Conservation (phyloP, 768 basidiomycete species). For the Clitopilus passeckerianus region DNA sequence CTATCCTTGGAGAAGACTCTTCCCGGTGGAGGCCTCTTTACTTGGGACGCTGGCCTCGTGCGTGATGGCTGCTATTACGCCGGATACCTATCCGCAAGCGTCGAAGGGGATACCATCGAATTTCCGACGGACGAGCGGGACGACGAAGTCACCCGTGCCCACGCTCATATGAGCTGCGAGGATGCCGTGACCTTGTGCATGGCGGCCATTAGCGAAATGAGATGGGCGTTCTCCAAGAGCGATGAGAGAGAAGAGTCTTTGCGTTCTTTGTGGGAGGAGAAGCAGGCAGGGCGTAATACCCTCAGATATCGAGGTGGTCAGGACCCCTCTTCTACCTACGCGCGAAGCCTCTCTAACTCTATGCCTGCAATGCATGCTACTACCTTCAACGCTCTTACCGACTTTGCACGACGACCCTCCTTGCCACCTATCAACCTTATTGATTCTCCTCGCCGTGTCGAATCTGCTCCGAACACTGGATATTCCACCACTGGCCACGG, state of each 20-base stretch:
- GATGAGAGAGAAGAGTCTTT: constrained; percentile 68
- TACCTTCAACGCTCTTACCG: constrained; percentile 15
- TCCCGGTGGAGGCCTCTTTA: constrained; percentile 52
- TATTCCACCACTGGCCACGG: constrained; percentile 45
- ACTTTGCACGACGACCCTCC: constrained; percentile 34
- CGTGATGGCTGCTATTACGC: constrained; percentile 91
- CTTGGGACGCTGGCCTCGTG: constrained; percentile 81
- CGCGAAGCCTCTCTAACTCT: constrained; percentile 4
- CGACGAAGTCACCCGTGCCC: constrained; percentile 22
- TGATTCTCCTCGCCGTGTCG: constrained; percentile 32
- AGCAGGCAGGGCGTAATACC: constrained; percentile 23
- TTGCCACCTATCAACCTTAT: constrained; percentile 40
- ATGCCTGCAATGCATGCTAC: constrained; percentile 10
- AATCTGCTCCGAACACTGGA: constrained; percentile 50
- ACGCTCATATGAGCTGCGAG: constrained; percentile 26
- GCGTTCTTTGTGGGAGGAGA: constrained; percentile 45
- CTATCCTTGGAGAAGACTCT: constrained; percentile 26
- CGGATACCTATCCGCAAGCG: constrained; percentile 67
- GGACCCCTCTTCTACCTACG: constrained; percentile 1
- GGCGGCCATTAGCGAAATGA: constrained; percentile 73
- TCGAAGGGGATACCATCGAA: constrained; percentile 41
- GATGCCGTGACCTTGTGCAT: constrained; percentile 57
- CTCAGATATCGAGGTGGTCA: neutral
- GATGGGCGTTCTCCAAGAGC: constrained; percentile 75
- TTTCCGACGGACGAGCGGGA: constrained; percentile 24